These are phyloP conservation scores for Mucor circinelloides DNA, from an alignment of 371 early-diverging fungal genomes.

Conservation along the genomic window DNA sequence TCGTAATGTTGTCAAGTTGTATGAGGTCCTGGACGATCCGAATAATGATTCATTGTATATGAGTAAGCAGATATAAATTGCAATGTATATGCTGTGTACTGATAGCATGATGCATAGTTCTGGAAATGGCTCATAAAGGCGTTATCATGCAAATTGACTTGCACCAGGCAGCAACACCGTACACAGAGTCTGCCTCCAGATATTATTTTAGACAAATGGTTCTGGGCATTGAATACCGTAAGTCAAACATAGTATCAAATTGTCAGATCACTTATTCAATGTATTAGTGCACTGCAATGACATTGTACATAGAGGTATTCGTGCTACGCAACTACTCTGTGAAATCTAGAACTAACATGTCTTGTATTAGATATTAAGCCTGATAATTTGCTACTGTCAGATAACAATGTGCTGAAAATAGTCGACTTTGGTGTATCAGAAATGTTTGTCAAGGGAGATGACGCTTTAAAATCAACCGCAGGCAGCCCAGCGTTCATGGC, in stretches of 20 bases:
- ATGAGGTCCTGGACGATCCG: constrained; percentile 85
- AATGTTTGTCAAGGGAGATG: constrained; percentile 67
- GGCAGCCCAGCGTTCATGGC: constrained; percentile 75
- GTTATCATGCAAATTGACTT: constrained; percentile 67
- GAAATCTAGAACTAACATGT: background rate
- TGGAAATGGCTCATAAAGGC: constrained; percentile 70
- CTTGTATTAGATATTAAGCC: constrained; percentile 89
- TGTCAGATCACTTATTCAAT: constrained; percentile 17
- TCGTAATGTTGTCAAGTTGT: constrained; percentile 72
- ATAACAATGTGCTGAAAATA: constrained; percentile 86
- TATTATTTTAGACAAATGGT: constrained; percentile 81
- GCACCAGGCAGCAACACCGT: constrained; percentile 51
- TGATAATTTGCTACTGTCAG: constrained; percentile 94
- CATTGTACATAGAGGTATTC: constrained; percentile 24
- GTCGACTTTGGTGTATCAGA: constrained; percentile 97
- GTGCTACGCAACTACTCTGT: background rate
- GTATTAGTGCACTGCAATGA: constrained; percentile 17
- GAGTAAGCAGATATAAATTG: constrained; percentile 11
- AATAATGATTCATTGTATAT: constrained; percentile 67
- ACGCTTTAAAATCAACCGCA: constrained; percentile 64
- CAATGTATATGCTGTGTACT: background rate
- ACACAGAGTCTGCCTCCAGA: constrained; percentile 53
- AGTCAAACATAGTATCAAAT: constrained; percentile 15
- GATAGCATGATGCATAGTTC: background rate
- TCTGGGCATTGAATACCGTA: constrained; percentile 92